phyloP scores from a whole-genome alignment of 345 rosid genomes.

The Turnera subulata region DNA sequence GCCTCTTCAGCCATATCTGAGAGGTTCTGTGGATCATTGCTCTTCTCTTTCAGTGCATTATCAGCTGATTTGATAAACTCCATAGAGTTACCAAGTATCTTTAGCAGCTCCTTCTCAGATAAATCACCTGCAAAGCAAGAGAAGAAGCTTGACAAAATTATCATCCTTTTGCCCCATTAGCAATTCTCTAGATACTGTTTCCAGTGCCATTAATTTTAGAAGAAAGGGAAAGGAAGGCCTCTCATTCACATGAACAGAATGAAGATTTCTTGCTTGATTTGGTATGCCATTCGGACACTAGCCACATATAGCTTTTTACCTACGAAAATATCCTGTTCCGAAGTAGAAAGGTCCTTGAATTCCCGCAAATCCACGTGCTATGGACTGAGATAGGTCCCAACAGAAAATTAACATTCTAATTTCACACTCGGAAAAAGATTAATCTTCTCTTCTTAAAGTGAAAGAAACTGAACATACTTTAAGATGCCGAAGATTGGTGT shows the following conservation, averaged over 20 bases:
- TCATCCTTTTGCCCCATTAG: too few species aligned
- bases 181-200: too few species aligned
- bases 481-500: too few species aligned
- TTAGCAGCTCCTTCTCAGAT: constrained; percentile 12
- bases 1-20: constrained; percentile 34
- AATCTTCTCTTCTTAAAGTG: too few species aligned
- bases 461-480: too few species aligned
- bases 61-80: constrained; percentile 37
- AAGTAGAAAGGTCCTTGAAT: constrained; percentile 48
- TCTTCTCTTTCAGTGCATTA: constrained; percentile 47
- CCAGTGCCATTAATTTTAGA: too few species aligned
- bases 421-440: too few species aligned
- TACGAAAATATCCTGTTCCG: constrained; percentile 65
- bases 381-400: constrained; percentile 6
- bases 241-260: constrained; percentile 12
- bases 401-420: too few species aligned
- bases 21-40: neutral
- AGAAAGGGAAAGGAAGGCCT: too few species aligned
- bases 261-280: constrained; percentile 11
- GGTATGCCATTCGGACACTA: constrained; percentile 23
- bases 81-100: constrained; percentile 44
- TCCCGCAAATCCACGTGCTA: constrained; percentile 44
- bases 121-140: constrained; percentile 17
- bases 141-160: too few species aligned
- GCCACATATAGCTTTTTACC: constrained; percentile 59